Conservation (phyloP, 352 stramenopile species). For the Pythium dissotocum region DNA sequence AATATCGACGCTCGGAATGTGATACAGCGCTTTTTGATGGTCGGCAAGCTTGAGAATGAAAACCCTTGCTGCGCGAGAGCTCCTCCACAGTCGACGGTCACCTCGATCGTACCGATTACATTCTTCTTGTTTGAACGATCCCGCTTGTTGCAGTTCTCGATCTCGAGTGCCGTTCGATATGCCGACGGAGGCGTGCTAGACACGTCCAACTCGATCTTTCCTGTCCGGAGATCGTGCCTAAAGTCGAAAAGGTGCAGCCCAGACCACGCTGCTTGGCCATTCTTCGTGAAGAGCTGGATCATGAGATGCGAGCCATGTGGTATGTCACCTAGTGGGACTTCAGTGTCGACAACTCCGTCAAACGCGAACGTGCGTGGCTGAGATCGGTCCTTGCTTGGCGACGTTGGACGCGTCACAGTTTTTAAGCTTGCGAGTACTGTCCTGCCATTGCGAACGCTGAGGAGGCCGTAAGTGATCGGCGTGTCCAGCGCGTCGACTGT, state of each 20-base stretch:
- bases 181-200: constrained; percentile 17
- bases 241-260: constrained; percentile 84
- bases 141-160: constrained; percentile 67
- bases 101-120: constrained; percentile 42
- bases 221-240: constrained; percentile 62
- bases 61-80: constrained; percentile 39
- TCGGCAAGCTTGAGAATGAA: constrained; percentile 57
- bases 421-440: constrained; percentile 23
- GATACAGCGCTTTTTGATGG: constrained; percentile 53
- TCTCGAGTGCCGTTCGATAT: constrained; percentile 59
- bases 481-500: constrained; percentile 5
- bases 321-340: constrained; percentile 59
- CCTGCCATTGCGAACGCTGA: constrained; percentile 38
- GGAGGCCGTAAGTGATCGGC: constrained; percentile 15
- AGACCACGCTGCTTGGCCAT: constrained; percentile 51
- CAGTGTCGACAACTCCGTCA: constrained; percentile 17
- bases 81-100: constrained; percentile 52
- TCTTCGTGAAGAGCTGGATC: constrained; percentile 55
- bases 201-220: constrained; percentile 53
- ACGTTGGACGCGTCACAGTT: constrained; percentile 19
- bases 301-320: constrained; percentile 75
- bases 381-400: constrained; percentile 28
- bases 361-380: constrained; percentile 17
- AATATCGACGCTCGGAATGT: constrained; percentile 77
- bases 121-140: constrained; percentile 34